phyloP scores from a whole-genome alignment of 768 basidiomycete genomes.

The Boletus bicolor region DNA sequence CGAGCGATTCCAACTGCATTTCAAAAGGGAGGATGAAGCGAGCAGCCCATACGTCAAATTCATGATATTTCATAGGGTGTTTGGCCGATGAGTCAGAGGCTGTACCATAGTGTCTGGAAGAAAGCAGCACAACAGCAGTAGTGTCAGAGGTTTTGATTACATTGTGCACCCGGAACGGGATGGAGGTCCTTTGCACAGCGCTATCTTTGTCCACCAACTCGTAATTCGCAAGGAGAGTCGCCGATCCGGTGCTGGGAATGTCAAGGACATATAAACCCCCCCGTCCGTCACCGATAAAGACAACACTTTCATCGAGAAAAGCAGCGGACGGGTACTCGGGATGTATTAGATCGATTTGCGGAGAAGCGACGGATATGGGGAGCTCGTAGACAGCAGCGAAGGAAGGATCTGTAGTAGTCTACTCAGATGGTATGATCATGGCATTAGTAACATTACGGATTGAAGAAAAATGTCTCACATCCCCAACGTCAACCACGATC shows the following conservation, averaged over 20 bases:
- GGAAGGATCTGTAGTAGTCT: slow-evolving; percentile 50
- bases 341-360: slow-evolving; percentile 40
- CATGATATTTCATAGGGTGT: slow-evolving; percentile 30
- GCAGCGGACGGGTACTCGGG: slow-evolving; percentile 73
- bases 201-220: slow-evolving; percentile 35
- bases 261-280: slow-evolving; percentile 64
- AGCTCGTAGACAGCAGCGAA: slow-evolving; percentile 60
- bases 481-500: slow-evolving; percentile 52
- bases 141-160: slow-evolving; percentile 36
- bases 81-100: slow-evolving; percentile 18
- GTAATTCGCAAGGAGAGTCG: slow-evolving; percentile 51
- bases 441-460: slow-evolving; percentile 1
- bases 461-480: slow-evolving; percentile 43
- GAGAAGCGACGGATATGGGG: slow-evolving; percentile 47
- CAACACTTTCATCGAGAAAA: slow-evolving; percentile 47
- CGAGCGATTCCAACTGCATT: slow-evolving; percentile 28
- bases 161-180: slow-evolving; percentile 41
- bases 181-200: slow-evolving; percentile 23
- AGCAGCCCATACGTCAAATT: slow-evolving; percentile 68
- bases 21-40: slow-evolving; percentile 45
- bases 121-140: slow-evolving; percentile 48
- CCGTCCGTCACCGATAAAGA: slow-evolving; percentile 66
- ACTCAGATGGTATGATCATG: slow-evolving; percentile 30
- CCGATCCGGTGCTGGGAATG: slow-evolving; percentile 37
- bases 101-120: slow-evolving; percentile 50